Conservation (phyloP, 2,329 filamentous ascomycete genomes). For the Fusarium sp. region DNA sequence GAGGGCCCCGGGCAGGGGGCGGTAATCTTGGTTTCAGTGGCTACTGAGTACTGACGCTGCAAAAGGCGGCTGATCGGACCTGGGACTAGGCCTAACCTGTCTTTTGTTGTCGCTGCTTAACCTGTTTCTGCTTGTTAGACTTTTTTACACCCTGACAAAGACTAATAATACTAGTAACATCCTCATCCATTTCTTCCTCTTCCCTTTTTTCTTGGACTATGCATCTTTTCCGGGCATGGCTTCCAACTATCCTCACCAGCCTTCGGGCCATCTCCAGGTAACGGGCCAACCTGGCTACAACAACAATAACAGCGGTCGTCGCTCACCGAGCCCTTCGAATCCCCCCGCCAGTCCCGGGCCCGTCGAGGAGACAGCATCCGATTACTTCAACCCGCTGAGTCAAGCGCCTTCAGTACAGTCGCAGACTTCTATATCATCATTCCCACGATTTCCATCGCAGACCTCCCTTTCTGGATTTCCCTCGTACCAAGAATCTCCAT, state of each 20-base stretch:
- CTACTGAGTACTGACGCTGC: not conserved
- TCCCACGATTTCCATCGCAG: constrained; percentile 20
- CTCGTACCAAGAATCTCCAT: constrained; percentile 9
- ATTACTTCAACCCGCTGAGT: constrained; percentile 45
- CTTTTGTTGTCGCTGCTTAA: not conserved
- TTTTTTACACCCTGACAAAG: not conserved
- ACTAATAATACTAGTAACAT: not conserved
- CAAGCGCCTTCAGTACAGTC: constrained; percentile 42
- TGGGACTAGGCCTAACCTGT: constrained; percentile 10
- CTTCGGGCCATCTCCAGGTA: constrained; percentile 37
- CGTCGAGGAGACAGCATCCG: constrained; percentile 39
- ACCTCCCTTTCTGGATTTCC: constrained; percentile 34
- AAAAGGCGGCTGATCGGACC: constrained; percentile 23
- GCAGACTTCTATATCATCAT: constrained; percentile 33
- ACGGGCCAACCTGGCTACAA: not conserved
- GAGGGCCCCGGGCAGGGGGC: not conserved
- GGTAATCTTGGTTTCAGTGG: not conserved
- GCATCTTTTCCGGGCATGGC: constrained; percentile 38
- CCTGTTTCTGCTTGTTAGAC: not conserved
- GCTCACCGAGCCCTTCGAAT: constrained; percentile 33
- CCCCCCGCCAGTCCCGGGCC: constrained; percentile 38
- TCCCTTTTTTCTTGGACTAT: constrained; percentile 11
- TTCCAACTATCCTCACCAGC: constrained; percentile 35
- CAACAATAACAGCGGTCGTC: constrained; percentile 3
- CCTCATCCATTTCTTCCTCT: not conserved